phyloP scores from a whole-genome alignment of 371 early-diverging fungal genomes.

The Haplosporangium sp. region DNA sequence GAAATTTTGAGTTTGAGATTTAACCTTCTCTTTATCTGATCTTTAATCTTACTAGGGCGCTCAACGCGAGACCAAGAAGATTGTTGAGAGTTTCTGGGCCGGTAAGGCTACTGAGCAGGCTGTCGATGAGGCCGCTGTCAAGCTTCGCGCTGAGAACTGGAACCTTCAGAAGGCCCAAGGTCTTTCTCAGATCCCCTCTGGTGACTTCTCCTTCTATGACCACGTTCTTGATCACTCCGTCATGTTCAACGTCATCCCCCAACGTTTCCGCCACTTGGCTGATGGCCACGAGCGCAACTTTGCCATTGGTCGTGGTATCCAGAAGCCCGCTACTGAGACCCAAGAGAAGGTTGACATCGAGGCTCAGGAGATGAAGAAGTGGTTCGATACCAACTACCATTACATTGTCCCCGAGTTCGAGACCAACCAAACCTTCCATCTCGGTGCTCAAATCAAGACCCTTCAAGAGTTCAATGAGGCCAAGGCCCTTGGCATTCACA shows the following conservation, averaged over 20 bases:
- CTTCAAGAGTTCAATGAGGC: slow-evolving; percentile 93
- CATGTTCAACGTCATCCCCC: slow-evolving; percentile 83
- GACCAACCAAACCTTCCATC: slow-evolving; percentile 77
- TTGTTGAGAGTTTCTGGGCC: slow-evolving; percentile 93
- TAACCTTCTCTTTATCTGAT: slow-evolving; percentile 1
- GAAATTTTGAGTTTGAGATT: neutral
- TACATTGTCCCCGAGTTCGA: slow-evolving; percentile 89
- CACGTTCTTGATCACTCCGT: slow-evolving; percentile 91
- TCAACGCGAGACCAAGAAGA: slow-evolving; percentile 90
- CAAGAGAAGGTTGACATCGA: slow-evolving; percentile 84
- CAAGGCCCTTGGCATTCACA: slow-evolving; percentile 89
- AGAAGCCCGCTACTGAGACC: slow-evolving; percentile 73
- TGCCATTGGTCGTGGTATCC: slow-evolving; percentile 97
- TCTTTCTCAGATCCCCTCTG: slow-evolving; percentile 87
- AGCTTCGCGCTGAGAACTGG: slow-evolving; percentile 92
- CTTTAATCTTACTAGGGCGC: slow-evolving; percentile 64
- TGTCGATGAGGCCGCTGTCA: slow-evolving; percentile 78
- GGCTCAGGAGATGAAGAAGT: slow-evolving; percentile 96
- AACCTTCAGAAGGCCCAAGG: slow-evolving; percentile 83
- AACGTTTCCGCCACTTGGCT: slow-evolving; percentile 73
- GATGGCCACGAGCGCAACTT: slow-evolving; percentile 89
- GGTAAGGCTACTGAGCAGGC: slow-evolving; percentile 84
- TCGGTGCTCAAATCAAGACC: slow-evolving; percentile 76
- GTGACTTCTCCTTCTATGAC: slow-evolving; percentile 97
- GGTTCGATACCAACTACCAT: slow-evolving; percentile 98